A percentile compares a stretch with the other conserved stretches of the same genome.
Conservation (phyloP, 176 grass and related monocot species). For the Poa annua region DNA sequence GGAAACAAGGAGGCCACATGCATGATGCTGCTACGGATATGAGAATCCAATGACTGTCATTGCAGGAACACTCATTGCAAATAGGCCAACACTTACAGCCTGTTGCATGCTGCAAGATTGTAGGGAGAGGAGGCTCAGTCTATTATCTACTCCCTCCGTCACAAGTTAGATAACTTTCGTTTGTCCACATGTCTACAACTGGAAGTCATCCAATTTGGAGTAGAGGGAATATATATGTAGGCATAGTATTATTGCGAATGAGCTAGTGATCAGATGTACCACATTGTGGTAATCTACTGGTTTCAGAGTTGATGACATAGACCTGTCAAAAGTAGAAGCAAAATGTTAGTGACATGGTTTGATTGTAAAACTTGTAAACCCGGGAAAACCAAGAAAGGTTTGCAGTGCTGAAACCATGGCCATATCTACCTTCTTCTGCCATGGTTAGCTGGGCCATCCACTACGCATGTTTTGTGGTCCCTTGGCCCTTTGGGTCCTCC, state of each 20-base stretch:
- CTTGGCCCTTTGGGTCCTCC: slow-evolving; percentile 22
- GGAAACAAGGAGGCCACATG: slow-evolving; percentile 42
- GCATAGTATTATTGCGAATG: slow-evolving; percentile 9
- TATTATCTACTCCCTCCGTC: background rate
- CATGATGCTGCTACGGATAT: slow-evolving; percentile 29
- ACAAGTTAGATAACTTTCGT: too few species aligned
- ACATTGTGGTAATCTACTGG: background rate
- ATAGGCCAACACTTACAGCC: slow-evolving; percentile 55
- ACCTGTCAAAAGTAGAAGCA: slow-evolving; percentile 25
- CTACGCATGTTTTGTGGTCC: slow-evolving; percentile 29
- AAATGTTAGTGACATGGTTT: background rate
- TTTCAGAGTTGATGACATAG: slow-evolving; percentile 7
- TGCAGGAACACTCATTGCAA: slow-evolving; percentile 52
- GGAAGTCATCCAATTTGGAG: too few species aligned
- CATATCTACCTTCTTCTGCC: slow-evolving; percentile 30
- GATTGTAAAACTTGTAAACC: slow-evolving; percentile 23
- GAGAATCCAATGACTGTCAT: slow-evolving; percentile 64
- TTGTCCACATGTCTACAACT: too few species aligned
- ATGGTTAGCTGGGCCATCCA: slow-evolving; percentile 23
- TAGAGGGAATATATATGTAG: background rate
- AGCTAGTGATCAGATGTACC: slow-evolving; percentile 13
- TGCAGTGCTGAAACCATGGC: slow-evolving; percentile 35
- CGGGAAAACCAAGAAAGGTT: slow-evolving; percentile 28
- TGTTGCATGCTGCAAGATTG: slow-evolving; percentile 43
- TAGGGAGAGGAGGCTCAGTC: slow-evolving; percentile 32